These are phyloP conservation scores for Diplodia seriata DNA, from an alignment of 2,329 filamentous ascomycete genomes.

Conservation along the genomic window DNA sequence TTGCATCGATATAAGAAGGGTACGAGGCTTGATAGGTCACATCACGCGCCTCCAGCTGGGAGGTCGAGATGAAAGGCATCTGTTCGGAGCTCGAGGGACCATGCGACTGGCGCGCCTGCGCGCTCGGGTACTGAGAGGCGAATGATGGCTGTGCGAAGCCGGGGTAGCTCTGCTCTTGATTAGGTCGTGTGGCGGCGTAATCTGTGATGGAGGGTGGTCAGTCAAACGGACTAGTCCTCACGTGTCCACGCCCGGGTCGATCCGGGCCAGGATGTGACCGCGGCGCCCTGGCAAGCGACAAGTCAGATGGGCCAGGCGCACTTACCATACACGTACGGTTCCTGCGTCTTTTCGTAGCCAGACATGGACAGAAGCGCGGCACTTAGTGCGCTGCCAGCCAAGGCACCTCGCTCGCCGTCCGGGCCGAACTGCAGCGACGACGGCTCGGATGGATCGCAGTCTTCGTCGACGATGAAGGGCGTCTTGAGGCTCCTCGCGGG, in stretches of 20 bases:
- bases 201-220: conserved; percentile 58
- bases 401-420: conserved; percentile 57
- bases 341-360: conserved; percentile 78
- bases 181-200: conserved; percentile 66
- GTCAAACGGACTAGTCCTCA: conserved; percentile 49
- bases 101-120: conserved; percentile 59
- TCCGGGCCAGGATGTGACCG: conserved; percentile 45
- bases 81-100: conserved; percentile 52
- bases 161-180: conserved; percentile 61
- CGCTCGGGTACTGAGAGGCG: conserved; percentile 56
- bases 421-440: conserved; percentile 43
- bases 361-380: conserved; percentile 74
- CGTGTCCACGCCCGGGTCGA: conserved; percentile 47
- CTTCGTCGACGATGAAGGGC: conserved; percentile 42
- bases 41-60: conserved; percentile 59
- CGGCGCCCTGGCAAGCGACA: conserved; percentile 35
- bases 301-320: conserved; percentile 53
- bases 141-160: conserved; percentile 59
- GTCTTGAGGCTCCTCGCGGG: conserved; percentile 44
- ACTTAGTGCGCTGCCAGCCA: conserved; percentile 50
- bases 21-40: conserved; percentile 57
- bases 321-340: conserved; percentile 83
- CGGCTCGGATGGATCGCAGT: conserved; percentile 37
- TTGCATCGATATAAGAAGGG: conserved; percentile 60
- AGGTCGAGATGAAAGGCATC: conserved; percentile 49